These are phyloP conservation scores for Monilinia fructicola DNA, from an alignment of 2,329 filamentous ascomycete species.

Conservation along the genomic window DNA sequence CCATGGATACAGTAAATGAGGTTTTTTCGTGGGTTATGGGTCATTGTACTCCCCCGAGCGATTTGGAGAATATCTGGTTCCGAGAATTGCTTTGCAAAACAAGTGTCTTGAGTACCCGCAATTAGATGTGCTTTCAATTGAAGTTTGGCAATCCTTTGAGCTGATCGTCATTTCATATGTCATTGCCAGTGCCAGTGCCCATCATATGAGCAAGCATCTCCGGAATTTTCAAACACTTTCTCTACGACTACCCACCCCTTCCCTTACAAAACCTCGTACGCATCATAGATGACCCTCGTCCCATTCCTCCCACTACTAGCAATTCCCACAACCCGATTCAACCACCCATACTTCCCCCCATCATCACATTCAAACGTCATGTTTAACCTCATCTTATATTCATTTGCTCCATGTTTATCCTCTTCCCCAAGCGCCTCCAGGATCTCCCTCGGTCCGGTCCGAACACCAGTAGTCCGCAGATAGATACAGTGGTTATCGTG, in stretches of 20 bases:
- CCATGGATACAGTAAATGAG: background rate
- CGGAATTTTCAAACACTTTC: background rate
- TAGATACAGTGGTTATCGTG: conserved; percentile 12
- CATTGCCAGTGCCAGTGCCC: background rate
- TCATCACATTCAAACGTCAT: conserved; percentile 38
- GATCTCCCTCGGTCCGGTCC: background rate
- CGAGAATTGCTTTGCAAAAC: background rate
- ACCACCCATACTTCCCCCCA: conserved; percentile 34
- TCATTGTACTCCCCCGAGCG: background rate
- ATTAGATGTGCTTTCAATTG: background rate
- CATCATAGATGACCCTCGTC: conserved; percentile 27
- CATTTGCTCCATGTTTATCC: conserved; percentile 1
- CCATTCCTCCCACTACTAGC: conserved; percentile 26
- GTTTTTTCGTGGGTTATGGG: background rate
- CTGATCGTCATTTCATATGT: background rate
- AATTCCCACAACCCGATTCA: conserved; percentile 31
- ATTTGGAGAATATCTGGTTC: background rate
- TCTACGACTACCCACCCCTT: background rate
- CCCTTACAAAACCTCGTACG: conserved; percentile 23
- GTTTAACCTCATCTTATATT: conserved; percentile 38
- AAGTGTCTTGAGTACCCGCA: background rate
- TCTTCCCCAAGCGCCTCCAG: background rate
- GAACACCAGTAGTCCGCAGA: background rate
- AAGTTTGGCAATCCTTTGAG: background rate
- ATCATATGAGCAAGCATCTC: background rate